A percentile compares a stretch with the other conserved stretches of the same genome.
Evolutionary conservation across 305 asterid genomes (phyloP).

Genomic region (Fraxinus greggii): DNA sequence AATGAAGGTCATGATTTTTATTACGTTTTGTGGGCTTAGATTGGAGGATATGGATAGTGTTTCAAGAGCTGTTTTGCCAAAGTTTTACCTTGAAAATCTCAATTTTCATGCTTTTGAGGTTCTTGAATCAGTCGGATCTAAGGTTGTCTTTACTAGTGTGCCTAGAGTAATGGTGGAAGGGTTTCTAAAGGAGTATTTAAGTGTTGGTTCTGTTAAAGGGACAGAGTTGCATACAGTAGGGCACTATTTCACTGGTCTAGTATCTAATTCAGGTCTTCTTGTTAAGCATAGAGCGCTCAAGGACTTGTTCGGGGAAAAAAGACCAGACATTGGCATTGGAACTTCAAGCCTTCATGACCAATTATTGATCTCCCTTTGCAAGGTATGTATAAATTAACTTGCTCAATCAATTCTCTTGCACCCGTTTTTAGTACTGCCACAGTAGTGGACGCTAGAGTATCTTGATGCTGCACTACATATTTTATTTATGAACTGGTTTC

Average conservation of each 20-base stretch:
- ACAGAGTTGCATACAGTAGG: slow-evolving; percentile 69
- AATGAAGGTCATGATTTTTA: slow-evolving; percentile 65
- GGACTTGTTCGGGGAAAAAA: slow-evolving; percentile 53
- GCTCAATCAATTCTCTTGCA: not conserved
- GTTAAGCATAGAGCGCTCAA: slow-evolving; percentile 61
- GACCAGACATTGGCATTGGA: slow-evolving; percentile 76
- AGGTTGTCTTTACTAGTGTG: slow-evolving; percentile 50
- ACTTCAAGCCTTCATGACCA: slow-evolving; percentile 48
- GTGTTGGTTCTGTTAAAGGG: slow-evolving; percentile 59
- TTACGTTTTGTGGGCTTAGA: slow-evolving; percentile 76
- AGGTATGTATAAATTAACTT: slow-evolving; percentile 43
- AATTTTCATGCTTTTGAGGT: slow-evolving; percentile 49
- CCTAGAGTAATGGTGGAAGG: slow-evolving; percentile 88
- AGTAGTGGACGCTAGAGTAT: not conserved
- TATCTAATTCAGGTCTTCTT: slow-evolving; percentile 49
- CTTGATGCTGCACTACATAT: not conserved
- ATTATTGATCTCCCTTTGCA: slow-evolving; percentile 65
- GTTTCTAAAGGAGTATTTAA: slow-evolving; percentile 67
- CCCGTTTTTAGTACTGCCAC: not conserved
- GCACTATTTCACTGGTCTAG: slow-evolving; percentile 55
- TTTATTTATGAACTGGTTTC: not conserved
- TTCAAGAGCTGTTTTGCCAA: slow-evolving; percentile 74
- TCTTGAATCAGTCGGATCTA: slow-evolving; percentile 45
- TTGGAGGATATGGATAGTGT: slow-evolving; percentile 56
- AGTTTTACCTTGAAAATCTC: slow-evolving; percentile 73